Evolutionary conservation across 140 eudicot species (phyloP), one percentile per base, ranked within the genome.

Genomic region (Bidens hawaiensis): DNA sequence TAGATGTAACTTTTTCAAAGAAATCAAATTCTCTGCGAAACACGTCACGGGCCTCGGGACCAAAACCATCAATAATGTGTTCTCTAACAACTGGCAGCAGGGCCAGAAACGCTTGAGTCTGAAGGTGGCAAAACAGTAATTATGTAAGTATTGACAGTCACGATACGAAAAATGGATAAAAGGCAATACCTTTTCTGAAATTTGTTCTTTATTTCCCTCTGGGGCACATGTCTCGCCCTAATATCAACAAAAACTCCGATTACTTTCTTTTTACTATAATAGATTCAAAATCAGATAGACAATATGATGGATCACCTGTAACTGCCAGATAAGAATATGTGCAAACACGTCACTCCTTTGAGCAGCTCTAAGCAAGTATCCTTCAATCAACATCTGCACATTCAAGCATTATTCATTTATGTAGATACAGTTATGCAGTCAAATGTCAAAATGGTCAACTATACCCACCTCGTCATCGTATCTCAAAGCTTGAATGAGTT

Each of bases 311-410:
- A 64, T 59, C 73, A 88, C 99, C 99, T 94, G 97, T 78, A 94
- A 72, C 67, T 94, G 97, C 99, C 99, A 94, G 75, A 94, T 94
- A 62, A 94, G 84, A 60, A 94, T 88, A 83, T 94, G 99, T 9
- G 99, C 94, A 68, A 94, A 94, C 64, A 94, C 73, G 71, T 94
- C 95, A 81, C 95, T 88, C 76, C 99, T 81, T 51, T 94, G 99
- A 71, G 99, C 88, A 66, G 99, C 99, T 82, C 99, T 81, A 58
- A 88, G 95, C 80, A 94, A 78, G 78, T 94, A 94, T 24, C 94
- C 97, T 87, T 94, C 97, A 46, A 94, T 85, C 70, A 94, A 78
- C 62, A 60, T 75, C 99, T 94, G 91, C 77, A 83, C 67, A 47
- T 50, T 42, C 33, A 69, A 24, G 68, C 16, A 66, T 25, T 73